Conservation (phyloP, 352 stramenopile species). For the Blastocystis sp. region DNA sequence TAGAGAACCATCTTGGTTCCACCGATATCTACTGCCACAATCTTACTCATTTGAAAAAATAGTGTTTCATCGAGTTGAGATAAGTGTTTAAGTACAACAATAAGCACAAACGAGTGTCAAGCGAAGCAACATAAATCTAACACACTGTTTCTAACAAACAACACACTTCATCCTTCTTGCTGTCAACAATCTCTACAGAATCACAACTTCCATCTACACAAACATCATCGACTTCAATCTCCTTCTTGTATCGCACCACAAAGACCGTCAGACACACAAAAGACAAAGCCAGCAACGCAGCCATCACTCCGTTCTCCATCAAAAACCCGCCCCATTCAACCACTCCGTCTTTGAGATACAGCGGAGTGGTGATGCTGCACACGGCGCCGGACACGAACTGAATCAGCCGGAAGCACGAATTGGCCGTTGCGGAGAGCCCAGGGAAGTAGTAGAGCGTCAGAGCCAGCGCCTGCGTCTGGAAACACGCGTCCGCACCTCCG, state of each 20-base stretch:
- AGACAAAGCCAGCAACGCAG: not conserved
- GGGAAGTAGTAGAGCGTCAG: slow-evolving; percentile 57
- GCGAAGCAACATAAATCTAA: no score
- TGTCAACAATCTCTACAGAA: not conserved
- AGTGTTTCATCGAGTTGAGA: not conserved
- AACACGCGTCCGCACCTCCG: slow-evolving; percentile 25
- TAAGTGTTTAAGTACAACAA: no score
- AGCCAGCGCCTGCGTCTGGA: slow-evolving; percentile 50
- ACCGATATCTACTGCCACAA: slow-evolving; percentile 40
- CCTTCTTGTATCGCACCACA: slow-evolving; percentile 2
- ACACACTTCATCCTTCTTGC: not conserved
- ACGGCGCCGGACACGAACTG: slow-evolving; percentile 35
- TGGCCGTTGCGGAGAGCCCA: not conserved
- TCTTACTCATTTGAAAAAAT: not conserved
- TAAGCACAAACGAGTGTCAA: no score
- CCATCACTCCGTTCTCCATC: slow-evolving; percentile 49
- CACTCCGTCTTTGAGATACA: not conserved
- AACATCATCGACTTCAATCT: slow-evolving; percentile 44
- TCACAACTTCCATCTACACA: not conserved
- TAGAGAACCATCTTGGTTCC: slow-evolving; percentile 56
- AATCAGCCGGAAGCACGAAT: slow-evolving; percentile 31
- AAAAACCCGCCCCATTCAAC: not conserved
- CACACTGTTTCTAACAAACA: no score
- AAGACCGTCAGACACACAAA: slow-evolving; percentile 19
- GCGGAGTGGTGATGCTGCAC: slow-evolving; percentile 10